phyloP scores from a whole-genome alignment of 2,329 filamentous ascomycete genomes.

The Tolypocladium ovalisporum region DNA sequence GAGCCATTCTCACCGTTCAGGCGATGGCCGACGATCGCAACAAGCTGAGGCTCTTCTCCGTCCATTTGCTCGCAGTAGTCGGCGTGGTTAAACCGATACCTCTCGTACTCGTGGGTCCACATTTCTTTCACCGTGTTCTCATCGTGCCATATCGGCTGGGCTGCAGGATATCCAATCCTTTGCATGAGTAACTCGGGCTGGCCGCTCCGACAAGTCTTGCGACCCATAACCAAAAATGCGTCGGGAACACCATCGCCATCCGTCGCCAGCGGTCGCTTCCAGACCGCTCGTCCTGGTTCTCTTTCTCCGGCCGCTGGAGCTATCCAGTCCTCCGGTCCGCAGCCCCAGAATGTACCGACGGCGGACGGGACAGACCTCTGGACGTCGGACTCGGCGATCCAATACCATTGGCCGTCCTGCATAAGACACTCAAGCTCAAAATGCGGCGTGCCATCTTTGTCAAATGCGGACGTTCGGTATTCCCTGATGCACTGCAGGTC shows the following conservation, averaged over 20 bases:
- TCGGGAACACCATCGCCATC: background rate
- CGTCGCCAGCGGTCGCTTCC: background rate
- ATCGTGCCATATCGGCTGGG: background rate
- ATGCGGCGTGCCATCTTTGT: background rate
- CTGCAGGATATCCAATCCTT: background rate
- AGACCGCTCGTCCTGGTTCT: background rate
- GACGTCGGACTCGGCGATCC: background rate
- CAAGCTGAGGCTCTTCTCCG: background rate
- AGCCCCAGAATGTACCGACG: background rate
- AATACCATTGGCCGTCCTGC: background rate
- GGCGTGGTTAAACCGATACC: background rate
- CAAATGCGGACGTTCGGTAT: background rate
- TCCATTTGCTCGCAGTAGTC: background rate
- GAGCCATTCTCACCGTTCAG: background rate
- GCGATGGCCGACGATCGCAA: background rate
- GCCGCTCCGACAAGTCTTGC: background rate
- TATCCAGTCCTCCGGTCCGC: background rate
- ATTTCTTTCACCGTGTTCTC: background rate
- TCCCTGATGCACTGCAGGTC: background rate
- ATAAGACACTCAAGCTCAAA: background rate
- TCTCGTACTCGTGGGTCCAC: background rate
- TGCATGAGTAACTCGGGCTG: background rate
- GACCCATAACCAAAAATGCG: background rate
- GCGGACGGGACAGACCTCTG: background rate
- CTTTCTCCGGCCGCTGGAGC: background rate